Evolutionary conservation across 2,329 filamentous ascomycete genomes (phyloP), one percentile per base, ranked within the genome.

Genomic region (Ophiostoma montium): DNA sequence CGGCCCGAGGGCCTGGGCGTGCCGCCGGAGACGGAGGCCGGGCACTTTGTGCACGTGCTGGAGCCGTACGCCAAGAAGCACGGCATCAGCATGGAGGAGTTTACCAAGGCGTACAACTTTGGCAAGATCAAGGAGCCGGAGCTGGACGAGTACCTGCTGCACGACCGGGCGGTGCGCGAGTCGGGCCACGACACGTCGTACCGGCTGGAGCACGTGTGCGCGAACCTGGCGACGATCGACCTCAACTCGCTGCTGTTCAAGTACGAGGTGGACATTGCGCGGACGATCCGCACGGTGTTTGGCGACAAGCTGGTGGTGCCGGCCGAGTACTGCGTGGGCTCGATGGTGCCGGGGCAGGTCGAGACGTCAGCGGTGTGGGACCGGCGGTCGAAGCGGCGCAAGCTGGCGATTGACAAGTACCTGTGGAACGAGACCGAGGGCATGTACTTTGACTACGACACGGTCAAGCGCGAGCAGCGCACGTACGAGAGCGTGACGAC

Each of bases 381-480:
- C 62, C 84, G 89, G 36, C 83, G 88, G 35, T 86, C 88, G 43
- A 85, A 84, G 67, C 78, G 81, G 59, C 81, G 92, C 59, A 90
- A 92, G 71, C 71, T 82, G 57, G 80, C 80, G 9, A 92, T 96
- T 58, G 86, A 96, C 66, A 92, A 88, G 67, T 87, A 92, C 60
- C 79, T 94, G 63, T 98, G 92, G 92, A 84, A 94, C 61, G 84
- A 90, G 57, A 73, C 86, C 57, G 80, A 85, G 62, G 90, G 90
- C 51, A 94, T 96, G 86, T 98, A 87, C 71, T 96, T 96, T 61
- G 92, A 98, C 67, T 98, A 96, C 65, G 76, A 98, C 67, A 94
- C 87, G 0, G 80, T 75, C 54, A 86, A 83, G 65, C 79, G 88
- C 61, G 67, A 87, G 65, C 86, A 84, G 59, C 87, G 80, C 56